These are phyloP conservation scores for Phytophthora hybrid DNA, from an alignment of 352 stramenopile species.

Conservation along the genomic window DNA sequence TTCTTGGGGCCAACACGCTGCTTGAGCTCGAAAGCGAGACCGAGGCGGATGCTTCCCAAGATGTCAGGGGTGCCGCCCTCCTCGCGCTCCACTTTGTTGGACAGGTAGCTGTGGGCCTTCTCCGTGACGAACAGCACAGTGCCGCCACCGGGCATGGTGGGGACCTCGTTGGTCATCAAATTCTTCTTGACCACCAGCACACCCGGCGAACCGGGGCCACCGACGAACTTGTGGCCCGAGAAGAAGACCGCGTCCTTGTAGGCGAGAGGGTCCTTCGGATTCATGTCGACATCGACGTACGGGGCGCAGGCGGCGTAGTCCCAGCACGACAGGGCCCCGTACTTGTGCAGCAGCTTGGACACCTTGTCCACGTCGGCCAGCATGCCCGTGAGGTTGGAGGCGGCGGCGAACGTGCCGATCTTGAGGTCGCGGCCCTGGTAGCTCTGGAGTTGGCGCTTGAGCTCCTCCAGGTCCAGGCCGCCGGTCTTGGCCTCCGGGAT, in stretches of 20 bases:
- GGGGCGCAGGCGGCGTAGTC: conserved; percentile 96
- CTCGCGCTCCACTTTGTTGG: conserved; percentile 89
- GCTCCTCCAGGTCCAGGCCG: conserved; percentile 67
- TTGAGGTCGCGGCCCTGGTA: conserved; percentile 64
- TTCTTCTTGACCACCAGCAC: conserved; percentile 97
- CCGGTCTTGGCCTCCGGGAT: conserved; percentile 65
- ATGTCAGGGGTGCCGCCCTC: conserved; percentile 97
- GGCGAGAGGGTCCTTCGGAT: conserved; percentile 72
- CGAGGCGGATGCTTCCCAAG: conserved; percentile 93
- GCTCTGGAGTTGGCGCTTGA: conserved; percentile 57
- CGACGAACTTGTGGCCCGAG: conserved; percentile 97
- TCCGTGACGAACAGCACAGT: conserved; percentile 72
- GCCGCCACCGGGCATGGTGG: conserved; percentile 56
- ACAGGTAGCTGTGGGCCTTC: conserved; percentile 68
- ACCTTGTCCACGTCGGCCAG: conserved; percentile 91
- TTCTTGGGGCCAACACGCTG: conserved; percentile 54
- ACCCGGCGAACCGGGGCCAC: conserved; percentile 92
- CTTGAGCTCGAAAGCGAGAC: conserved; percentile 94
- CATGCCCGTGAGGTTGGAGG: conserved; percentile 96
- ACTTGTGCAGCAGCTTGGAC: conserved; percentile 89
- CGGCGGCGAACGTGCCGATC: conserved; percentile 93
- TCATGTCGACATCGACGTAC: conserved; percentile 97
- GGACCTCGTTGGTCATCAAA: conserved; percentile 68
- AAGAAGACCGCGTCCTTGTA: conserved; percentile 97
- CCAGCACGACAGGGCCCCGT: conserved; percentile 94